Evolutionary conservation across 1,284 basidiomycete species (phyloP).

Genomic region (Heterobasidion irregulare): DNA sequence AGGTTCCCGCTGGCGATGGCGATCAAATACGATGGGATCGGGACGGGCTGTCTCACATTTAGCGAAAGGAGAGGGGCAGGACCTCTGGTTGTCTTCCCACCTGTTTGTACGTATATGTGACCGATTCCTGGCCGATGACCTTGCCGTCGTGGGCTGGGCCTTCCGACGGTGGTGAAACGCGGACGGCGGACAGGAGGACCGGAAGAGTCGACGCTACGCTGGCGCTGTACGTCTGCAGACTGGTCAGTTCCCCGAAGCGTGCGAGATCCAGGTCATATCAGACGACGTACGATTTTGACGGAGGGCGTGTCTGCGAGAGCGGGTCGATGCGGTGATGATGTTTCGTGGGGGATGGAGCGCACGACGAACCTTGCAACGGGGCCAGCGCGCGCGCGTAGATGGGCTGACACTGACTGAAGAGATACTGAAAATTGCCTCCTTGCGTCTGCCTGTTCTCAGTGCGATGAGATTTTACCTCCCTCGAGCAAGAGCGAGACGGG

Average conservation of each 20-base stretch:
- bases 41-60: slow-evolving; percentile 47
- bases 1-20: slow-evolving; percentile 85
- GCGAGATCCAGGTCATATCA: slow-evolving; percentile 41
- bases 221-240: slow-evolving; percentile 64
- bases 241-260: slow-evolving; percentile 45
- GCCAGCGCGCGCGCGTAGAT: slow-evolving; percentile 80
- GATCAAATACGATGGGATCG: slow-evolving; percentile 82
- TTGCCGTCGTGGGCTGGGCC: slow-evolving; percentile 61
- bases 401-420: slow-evolving; percentile 94
- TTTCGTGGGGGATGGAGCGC: background rate
- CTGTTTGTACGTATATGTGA: slow-evolving; percentile 65
- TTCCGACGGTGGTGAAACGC: slow-evolving; percentile 65
- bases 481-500: background rate
- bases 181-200: slow-evolving; percentile 77
- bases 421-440: slow-evolving; percentile 77
- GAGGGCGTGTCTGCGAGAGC: slow-evolving; percentile 51
- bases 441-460: slow-evolving; percentile 70
- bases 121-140: slow-evolving; percentile 58
- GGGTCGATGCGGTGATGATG: background rate
- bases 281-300: slow-evolving; percentile 57
- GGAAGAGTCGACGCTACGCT: slow-evolving; percentile 71
- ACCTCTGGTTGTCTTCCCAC: slow-evolving; percentile 26
- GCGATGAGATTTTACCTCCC: background rate
- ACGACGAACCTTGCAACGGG: slow-evolving; percentile 65
- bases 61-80: background rate